Percentiles rank a stretch among this genome's conserved stretches.
Evolutionary conservation across 2,329 filamentous ascomycete species (phyloP).

Genomic region (Colletotrichum neosansevieriae): DNA sequence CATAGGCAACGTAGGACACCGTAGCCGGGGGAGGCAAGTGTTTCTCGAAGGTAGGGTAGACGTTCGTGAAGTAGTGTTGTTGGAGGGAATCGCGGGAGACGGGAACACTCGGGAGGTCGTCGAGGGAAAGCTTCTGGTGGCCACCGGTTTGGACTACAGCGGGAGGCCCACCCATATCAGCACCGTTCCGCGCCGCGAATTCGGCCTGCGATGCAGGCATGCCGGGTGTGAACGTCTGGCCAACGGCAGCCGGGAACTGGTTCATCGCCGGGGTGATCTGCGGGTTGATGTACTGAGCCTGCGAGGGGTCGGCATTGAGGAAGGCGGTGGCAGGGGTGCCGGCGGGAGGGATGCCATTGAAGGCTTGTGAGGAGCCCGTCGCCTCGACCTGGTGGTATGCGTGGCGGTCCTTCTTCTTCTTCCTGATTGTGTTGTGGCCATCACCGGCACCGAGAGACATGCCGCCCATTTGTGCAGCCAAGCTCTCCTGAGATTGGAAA

Average conservation of each 20-base stretch:
- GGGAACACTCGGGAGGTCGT: slow-evolving; percentile 93
- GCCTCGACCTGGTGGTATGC: slow-evolving; percentile 90
- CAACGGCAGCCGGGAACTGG: slow-evolving; percentile 73
- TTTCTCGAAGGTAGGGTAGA: slow-evolving; percentile 96
- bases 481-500: slow-evolving; percentile 57
- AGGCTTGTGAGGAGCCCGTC: slow-evolving; percentile 74
- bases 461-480: slow-evolving; percentile 82
- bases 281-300: slow-evolving; percentile 59
- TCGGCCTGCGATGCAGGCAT: slow-evolving; percentile 44
- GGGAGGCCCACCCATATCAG: slow-evolving; percentile 51
- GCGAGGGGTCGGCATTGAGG: slow-evolving; percentile 47
- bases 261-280: slow-evolving; percentile 59
- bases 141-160: slow-evolving; percentile 70
- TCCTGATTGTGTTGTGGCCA: slow-evolving; percentile 65
- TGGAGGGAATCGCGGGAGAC: slow-evolving; percentile 84
- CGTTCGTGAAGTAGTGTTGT: slow-evolving; percentile 85
- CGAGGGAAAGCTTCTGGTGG: slow-evolving; percentile 84
- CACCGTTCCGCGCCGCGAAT: slow-evolving; percentile 50
- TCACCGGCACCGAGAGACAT: slow-evolving; percentile 72
- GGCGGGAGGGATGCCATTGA: slow-evolving; percentile 74
- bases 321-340: slow-evolving; percentile 62
- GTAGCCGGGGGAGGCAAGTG: slow-evolving; percentile 91
- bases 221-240: slow-evolving; percentile 53
- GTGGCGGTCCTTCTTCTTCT: slow-evolving; percentile 95
- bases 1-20: slow-evolving; percentile 90